phyloP scores from a whole-genome alignment of 2,329 filamentous ascomycete genomes.

The Penicillium sp. region DNA sequence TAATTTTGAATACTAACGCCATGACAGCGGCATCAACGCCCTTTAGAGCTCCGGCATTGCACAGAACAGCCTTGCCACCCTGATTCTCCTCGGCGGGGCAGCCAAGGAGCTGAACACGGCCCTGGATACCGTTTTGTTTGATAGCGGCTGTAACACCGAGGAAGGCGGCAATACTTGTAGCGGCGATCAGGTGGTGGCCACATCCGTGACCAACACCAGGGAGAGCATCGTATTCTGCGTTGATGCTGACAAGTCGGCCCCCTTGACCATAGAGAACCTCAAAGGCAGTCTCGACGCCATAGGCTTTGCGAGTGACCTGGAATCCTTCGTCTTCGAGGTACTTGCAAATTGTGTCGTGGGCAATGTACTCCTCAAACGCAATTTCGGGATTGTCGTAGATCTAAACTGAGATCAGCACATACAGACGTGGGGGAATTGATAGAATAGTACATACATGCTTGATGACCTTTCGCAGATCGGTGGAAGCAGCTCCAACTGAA shows the following conservation, averaged over 20 bases:
- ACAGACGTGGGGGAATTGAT: not conserved
- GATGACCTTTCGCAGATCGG: not conserved
- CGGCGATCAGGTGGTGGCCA: not conserved
- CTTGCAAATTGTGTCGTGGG: not conserved
- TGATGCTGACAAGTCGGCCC: not conserved
- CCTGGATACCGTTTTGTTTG: not conserved
- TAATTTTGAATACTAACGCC: not conserved
- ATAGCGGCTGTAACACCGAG: not conserved
- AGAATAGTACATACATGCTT: not conserved
- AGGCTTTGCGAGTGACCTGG: not conserved
- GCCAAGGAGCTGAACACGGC: not conserved
- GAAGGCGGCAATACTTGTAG: not conserved
- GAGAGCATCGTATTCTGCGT: not conserved
- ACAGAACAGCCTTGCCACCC: not conserved
- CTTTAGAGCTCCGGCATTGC: not conserved
- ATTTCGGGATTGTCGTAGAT: not conserved
- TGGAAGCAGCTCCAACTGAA: not conserved
- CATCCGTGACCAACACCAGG: not conserved
- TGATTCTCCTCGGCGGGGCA: not conserved
- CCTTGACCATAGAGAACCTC: not conserved
- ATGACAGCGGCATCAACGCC: not conserved
- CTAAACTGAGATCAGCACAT: not conserved
- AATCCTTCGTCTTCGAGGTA: not conserved
- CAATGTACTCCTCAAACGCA: not conserved
- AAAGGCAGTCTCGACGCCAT: not conserved